Percentiles rank a stretch among this genome's conserved stretches.
Evolutionary conservation across 176 grass and related monocot species (phyloP).

Genomic region (Triticum timopheevii): DNA sequence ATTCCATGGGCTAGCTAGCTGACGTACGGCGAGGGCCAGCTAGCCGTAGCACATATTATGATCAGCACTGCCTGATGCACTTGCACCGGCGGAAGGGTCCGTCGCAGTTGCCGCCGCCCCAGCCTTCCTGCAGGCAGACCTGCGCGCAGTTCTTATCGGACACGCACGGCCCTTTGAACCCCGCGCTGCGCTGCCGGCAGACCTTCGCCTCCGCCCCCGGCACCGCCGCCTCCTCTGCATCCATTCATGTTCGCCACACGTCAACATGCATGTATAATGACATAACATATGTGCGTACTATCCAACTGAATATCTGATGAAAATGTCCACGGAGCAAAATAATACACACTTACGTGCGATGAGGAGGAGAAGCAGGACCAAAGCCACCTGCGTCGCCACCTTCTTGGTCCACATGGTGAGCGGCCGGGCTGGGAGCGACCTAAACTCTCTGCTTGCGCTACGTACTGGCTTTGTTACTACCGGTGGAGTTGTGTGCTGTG

Average conservation of each 20-base stretch:
- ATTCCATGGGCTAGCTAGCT: not conserved
- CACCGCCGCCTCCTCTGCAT: conserved; percentile 38
- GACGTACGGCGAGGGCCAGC: not conserved
- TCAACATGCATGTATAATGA: not conserved
- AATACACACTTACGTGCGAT: conserved; percentile 21
- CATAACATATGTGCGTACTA: not conserved
- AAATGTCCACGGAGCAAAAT: too few species aligned
- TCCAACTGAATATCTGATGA: not conserved
- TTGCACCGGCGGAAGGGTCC: conserved; percentile 30
- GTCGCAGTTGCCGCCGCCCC: conserved; percentile 61
- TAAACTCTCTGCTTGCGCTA: too few species aligned
- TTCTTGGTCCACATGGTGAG: conserved; percentile 31
- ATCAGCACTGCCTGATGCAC: conserved; percentile 45
- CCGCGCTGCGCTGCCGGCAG: conserved; percentile 45
- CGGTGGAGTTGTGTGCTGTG: not conserved
- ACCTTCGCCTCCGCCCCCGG: conserved; percentile 40
- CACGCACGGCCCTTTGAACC: conserved; percentile 17
- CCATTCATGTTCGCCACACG: not conserved
- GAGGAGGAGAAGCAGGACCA: conserved; percentile 26
- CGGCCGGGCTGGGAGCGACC: not conserved
- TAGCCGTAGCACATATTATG: too few species aligned
- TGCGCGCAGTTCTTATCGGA: conserved; percentile 39
- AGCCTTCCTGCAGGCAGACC: conserved; percentile 37
- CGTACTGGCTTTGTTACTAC: too few species aligned
- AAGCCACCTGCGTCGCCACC: conserved; percentile 11